Percentiles rank a stretch among this genome's conserved stretches.
phyloP scores from a whole-genome alignment of 202 grass and related monocot species.

The Carex arenaria region DNA sequence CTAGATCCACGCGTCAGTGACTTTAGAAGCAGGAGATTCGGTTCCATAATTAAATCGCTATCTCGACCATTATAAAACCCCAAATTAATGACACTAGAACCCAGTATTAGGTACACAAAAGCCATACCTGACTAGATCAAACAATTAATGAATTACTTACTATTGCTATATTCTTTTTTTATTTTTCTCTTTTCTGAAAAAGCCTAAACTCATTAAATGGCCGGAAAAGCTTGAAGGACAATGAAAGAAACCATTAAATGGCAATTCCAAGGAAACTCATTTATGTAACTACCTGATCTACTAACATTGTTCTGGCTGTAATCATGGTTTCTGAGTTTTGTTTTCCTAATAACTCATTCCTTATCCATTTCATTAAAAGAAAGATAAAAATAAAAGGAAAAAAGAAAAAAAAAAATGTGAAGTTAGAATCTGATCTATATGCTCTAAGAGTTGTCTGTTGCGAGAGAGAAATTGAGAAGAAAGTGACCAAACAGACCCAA shows the following conservation, averaged over 20 bases:
- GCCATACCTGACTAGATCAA: background rate
- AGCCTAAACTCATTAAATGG: background rate
- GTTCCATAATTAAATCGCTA: background rate
- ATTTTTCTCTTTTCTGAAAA: background rate
- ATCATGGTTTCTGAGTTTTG: background rate
- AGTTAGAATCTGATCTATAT: background rate
- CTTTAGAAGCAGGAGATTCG: no score
- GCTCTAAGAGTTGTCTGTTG: background rate
- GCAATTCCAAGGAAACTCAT: background rate
- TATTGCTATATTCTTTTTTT: background rate
- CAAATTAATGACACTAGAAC: background rate
- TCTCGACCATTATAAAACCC: background rate
- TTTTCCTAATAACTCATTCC: background rate
- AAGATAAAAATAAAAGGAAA: background rate
- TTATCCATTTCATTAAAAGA: background rate
- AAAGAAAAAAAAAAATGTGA: background rate
- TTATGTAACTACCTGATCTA: background rate
- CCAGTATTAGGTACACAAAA: background rate
- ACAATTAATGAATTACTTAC: background rate
- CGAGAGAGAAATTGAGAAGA: background rate
- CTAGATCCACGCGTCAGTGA: no score
- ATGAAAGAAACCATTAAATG: background rate
- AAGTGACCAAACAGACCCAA: background rate
- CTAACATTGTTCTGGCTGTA: background rate
- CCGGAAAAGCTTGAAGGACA: constrained; percentile 6